Evolutionary conservation across 495 filamentous ascomycete genomes (phyloP), one percentile per base, ranked within the genome.

Genomic region (Parathielavia appendiculata): DNA sequence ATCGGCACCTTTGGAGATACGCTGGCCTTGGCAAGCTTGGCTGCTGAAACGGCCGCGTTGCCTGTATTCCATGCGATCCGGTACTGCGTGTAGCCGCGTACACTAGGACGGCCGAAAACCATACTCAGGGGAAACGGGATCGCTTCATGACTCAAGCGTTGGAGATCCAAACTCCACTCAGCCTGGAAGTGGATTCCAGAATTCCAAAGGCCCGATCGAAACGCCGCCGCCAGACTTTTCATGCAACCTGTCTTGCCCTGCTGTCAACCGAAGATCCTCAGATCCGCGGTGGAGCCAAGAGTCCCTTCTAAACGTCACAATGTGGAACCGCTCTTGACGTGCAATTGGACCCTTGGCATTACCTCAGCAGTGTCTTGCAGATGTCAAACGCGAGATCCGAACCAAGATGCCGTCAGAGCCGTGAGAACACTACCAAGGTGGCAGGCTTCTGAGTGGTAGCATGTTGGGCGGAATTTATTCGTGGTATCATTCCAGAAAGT

Each of bases 401-500:
- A 39, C 7, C 47, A 47, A 38, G 46, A 50, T 57, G 54, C 54
- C 54, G 54, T 13, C n/a, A 49, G 20, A 57, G 46, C 54, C 54
- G 54, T 23, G 45, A n/a, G 32, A 55, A 39, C 13, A 22, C 26
- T 16, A 17, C 4, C 17, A 30, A 56, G 43, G 19, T 51, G 8
- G 22, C 12, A 11, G 9, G 10, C 20, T 20, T 16, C 35, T 20
- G 17, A 32, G 39, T 1, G 53, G 36, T 9, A 13, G 10, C 11
- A 43, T 6, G 44, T 48, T 56, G 34, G 44, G 44, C 22, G 19
- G 12, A 34, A n/a, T 46, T 55, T 56, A 56, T 56, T 56, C 48
- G 43, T 8, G 34, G 32, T 34, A 48, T 26, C 34, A 48, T 56
- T 34, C 45, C 35, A 57, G 46, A 22, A 43, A 34, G 13, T 38